These are phyloP conservation scores for Dendrocalamus latiflorus DNA, from an alignment of 202 grass and related monocot genomes.

Conservation along the genomic window DNA sequence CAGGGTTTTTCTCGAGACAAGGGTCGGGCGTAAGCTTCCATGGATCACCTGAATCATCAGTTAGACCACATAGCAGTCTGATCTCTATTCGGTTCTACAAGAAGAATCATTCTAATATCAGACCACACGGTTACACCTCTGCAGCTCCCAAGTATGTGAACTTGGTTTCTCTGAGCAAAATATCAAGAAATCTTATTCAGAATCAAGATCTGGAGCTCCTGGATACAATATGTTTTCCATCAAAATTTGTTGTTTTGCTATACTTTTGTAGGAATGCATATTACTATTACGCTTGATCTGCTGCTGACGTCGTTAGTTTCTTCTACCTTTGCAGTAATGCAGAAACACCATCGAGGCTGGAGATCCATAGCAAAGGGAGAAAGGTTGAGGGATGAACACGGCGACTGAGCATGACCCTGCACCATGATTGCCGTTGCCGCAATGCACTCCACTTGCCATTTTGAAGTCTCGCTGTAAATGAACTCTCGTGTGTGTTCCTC, in stretches of 20 bases:
- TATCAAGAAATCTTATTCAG: background rate
- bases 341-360: constrained; percentile 16
- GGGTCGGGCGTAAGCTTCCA: constrained; percentile 49
- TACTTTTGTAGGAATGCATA: background rate
- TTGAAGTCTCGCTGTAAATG: constrained; percentile 49
- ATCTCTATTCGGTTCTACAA: constrained; percentile 80
- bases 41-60: constrained; percentile 66
- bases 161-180: background rate
- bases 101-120: constrained; percentile 45
- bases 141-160: constrained; percentile 53
- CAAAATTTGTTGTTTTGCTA: background rate
- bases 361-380: constrained; percentile 33
- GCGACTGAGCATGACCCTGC: background rate
- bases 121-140: constrained; percentile 25
- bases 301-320: background rate
- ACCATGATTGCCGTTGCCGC: background rate
- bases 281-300: background rate
- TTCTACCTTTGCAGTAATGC: constrained; percentile 32
- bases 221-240: background rate
- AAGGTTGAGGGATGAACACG: constrained; percentile 15
- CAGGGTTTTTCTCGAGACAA: constrained; percentile 63
- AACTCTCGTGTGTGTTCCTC: background rate
- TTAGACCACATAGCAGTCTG: constrained; percentile 45
- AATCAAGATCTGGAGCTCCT: background rate
- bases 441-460: background rate